Conservation (phyloP, 2,329 filamentous ascomycete genomes). For the Diaporthe ilicicola region DNA sequence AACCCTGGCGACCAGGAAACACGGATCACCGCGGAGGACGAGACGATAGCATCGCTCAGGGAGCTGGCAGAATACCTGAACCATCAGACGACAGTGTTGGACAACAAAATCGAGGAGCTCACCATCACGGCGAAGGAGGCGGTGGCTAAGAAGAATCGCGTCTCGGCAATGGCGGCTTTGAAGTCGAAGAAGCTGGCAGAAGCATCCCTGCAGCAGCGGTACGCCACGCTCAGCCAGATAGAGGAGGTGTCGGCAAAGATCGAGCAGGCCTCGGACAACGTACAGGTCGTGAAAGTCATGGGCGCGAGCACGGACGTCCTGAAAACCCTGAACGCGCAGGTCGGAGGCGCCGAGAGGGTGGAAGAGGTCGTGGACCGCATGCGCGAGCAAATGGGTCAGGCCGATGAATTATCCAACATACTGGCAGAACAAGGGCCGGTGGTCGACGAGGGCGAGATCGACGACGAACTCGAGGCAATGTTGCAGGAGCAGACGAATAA, state of each 20-base stretch:
- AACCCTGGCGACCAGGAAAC: conserved; percentile 53
- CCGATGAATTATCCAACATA: conserved; percentile 83
- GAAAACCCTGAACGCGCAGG: conserved; percentile 74
- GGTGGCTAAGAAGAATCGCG: conserved; percentile 75
- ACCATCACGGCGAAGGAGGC: conserved; percentile 72
- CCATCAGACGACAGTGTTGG: conserved; percentile 74
- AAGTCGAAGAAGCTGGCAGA: conserved; percentile 86
- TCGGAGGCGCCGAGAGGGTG: conserved; percentile 80
- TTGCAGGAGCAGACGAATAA: conserved; percentile 68
- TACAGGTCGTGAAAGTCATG: conserved; percentile 85
- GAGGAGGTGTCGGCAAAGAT: conserved; percentile 86
- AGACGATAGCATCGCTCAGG: conserved; percentile 84
- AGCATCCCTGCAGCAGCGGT: conserved; percentile 73
- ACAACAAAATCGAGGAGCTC: conserved; percentile 72
- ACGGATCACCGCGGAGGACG: conserved; percentile 78
- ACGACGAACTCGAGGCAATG: conserved; percentile 85
- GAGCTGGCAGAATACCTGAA: conserved; percentile 79
- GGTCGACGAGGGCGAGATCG: conserved; percentile 84
- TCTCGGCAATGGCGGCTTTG: conserved; percentile 79
- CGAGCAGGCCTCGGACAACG: conserved; percentile 84
- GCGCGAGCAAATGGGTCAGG: conserved; percentile 80
- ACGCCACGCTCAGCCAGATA: conserved; percentile 79
- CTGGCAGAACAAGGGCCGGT: conserved; percentile 70
- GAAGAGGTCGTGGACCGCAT: conserved; percentile 79
- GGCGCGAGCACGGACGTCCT: conserved; percentile 79